phyloP scores from a whole-genome alignment of 768 basidiomycete genomes.

The Leccinum sublutescens region DNA sequence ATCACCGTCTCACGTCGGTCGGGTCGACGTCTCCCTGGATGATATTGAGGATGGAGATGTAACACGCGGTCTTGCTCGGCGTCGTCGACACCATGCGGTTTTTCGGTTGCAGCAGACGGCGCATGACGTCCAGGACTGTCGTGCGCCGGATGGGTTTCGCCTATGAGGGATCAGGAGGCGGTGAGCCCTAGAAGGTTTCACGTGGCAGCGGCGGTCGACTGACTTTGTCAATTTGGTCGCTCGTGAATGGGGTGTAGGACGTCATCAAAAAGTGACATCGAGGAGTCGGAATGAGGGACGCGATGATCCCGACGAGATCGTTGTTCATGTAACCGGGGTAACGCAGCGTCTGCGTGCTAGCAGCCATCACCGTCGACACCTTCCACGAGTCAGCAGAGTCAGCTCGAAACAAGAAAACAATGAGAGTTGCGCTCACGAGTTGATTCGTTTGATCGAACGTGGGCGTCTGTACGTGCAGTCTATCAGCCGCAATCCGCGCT shows the following conservation, averaged over 20 bases:
- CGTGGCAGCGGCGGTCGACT: conserved; percentile 10
- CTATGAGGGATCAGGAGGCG: conserved; percentile 44
- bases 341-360: conserved; percentile 93
- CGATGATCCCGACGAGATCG: conserved; percentile 95
- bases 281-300: conserved; percentile 94
- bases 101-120: conserved; percentile 94
- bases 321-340: conserved; percentile 99
- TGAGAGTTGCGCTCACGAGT: conserved; percentile 48
- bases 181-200: not conserved
- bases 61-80: conserved; percentile 91
- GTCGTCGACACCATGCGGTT: conserved; percentile 96
- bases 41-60: conserved; percentile 97
- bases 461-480: conserved; percentile 83
- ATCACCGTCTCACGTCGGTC: conserved; percentile 64
- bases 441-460: conserved; percentile 93
- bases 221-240: conserved; percentile 95
- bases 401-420: not conserved
- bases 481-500: conserved; percentile 88
- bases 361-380: conserved; percentile 98
- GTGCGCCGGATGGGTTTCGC: conserved; percentile 95
- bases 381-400: conserved; percentile 30
- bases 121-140: conserved; percentile 98
- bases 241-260: conserved; percentile 97
- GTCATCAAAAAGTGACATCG: conserved; percentile 99
- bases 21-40: conserved; percentile 99